A percentile compares a stretch with the other conserved stretches of the same genome.
Conservation (phyloP, 75 land plant genomes). For the Pseudotsuga menziesii region DNA sequence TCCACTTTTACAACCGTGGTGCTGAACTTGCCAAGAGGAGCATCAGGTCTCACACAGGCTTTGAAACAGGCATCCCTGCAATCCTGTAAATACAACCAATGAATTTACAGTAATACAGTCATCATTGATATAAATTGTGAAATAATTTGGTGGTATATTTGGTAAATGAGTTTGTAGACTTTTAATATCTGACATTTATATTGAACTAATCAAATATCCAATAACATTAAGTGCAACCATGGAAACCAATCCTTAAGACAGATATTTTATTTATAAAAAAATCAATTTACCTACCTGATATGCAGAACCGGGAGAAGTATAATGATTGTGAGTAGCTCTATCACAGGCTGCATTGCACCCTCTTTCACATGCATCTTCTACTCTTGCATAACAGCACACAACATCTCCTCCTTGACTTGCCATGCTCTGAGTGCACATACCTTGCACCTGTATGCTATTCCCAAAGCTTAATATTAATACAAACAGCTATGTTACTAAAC, state of each 20-base stretch:
- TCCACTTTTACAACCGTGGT: background rate
- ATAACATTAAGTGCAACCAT: too few relatives aligned
- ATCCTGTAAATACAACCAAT: background rate
- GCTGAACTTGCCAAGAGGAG: background rate
- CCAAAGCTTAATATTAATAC: too few relatives aligned
- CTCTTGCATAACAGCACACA: conserved; percentile 1
- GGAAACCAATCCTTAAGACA: too few relatives aligned
- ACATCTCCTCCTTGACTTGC: conserved; percentile 15
- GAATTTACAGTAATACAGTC: too few relatives aligned
- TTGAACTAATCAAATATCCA: too few relatives aligned
- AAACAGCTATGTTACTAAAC: too few relatives aligned
- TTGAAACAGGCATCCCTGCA: conserved; percentile 4
- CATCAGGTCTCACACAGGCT: conserved; percentile 3
- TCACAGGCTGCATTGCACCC: conserved; percentile 14
- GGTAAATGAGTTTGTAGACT: too few relatives aligned
- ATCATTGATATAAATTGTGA: too few relatives aligned
- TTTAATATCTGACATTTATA: too few relatives aligned
- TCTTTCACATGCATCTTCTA: conserved; percentile 14
- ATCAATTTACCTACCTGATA: background rate
- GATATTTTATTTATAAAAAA: too few relatives aligned
- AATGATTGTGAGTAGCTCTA: conserved; percentile 7
- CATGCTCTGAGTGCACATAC: conserved; percentile 7
- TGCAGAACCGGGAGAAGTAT: conserved; percentile 1
- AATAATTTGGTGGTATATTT: too few relatives aligned
- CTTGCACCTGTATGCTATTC: conserved; percentile 1